Conservation (phyloP, 306 rosid species). For the Vigna angularis region DNA sequence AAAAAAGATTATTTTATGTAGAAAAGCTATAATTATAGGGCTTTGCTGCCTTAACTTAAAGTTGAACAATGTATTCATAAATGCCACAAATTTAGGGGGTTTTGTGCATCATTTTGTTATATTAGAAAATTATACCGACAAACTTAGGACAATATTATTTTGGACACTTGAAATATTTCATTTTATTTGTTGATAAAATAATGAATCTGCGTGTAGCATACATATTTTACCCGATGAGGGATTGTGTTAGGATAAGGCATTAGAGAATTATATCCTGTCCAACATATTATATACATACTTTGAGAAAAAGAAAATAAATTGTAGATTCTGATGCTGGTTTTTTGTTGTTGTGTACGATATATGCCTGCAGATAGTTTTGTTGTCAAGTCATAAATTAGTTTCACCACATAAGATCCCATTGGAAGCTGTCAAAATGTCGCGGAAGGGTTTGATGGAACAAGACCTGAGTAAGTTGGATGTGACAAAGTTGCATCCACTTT, state of each 20-base stretch:
- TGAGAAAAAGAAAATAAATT: not conserved
- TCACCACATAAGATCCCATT: conserved; percentile 3
- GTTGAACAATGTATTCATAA: not conserved
- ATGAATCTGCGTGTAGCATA: not conserved
- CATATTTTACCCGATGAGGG: conserved; percentile 9
- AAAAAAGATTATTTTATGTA: too few species aligned
- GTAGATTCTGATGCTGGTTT: conserved; percentile 17
- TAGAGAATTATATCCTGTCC: not conserved
- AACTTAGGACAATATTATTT: too few species aligned
- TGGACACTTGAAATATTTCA: not conserved
- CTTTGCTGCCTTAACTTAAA: not conserved
- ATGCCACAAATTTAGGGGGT: not conserved
- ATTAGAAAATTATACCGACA: too few species aligned
- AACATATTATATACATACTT: not conserved
- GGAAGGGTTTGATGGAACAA: conserved; percentile 95
- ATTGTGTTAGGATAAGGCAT: not conserved
- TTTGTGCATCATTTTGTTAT: not conserved
- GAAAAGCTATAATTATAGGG: not conserved
- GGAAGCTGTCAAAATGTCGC: conserved; percentile 66
- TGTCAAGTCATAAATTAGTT: conserved; percentile 19
- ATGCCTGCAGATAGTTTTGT: conserved; percentile 25
- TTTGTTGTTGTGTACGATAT: conserved; percentile 5
- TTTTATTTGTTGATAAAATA: not conserved
- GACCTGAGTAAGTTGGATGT: conserved; percentile 94
- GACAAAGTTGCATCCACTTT: conserved; percentile 82